Conservation (phyloP, 345 rosid genomes). For the Salix exigua region DNA sequence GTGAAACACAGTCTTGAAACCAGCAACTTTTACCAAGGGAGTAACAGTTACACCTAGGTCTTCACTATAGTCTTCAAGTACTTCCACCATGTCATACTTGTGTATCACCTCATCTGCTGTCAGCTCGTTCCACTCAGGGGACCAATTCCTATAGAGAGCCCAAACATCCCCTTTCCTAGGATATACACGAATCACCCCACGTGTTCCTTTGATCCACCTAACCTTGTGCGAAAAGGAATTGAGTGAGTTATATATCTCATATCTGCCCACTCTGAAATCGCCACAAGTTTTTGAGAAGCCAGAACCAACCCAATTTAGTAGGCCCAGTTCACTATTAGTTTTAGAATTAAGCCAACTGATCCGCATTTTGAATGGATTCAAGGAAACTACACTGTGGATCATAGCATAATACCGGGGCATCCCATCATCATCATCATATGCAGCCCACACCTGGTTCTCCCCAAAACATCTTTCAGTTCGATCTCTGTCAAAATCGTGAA, state of each 20-base stretch:
- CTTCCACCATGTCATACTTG: conserved; percentile 28
- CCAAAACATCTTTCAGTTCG: conserved; percentile 17
- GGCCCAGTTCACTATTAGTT: conserved; percentile 16
- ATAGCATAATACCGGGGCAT: conserved; percentile 26
- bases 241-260: conserved; percentile 7
- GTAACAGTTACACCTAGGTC: conserved; percentile 14
- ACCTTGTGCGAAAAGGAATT: conserved; percentile 26
- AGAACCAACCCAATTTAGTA: conserved; percentile 20
- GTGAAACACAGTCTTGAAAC: conserved; percentile 25
- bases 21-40: conserved; percentile 25
- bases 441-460: conserved; percentile 26
- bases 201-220: conserved; percentile 15
- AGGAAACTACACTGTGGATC: conserved; percentile 10
- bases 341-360: conserved; percentile 27
- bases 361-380: conserved; percentile 19
- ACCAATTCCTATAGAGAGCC: conserved; percentile 28
- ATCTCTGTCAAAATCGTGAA: conserved; percentile 24
- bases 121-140: conserved; percentile 26
- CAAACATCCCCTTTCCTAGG: conserved; percentile 25
- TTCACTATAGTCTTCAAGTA: conserved; percentile 22
- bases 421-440: conserved; percentile 24
- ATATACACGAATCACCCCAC: conserved; percentile 19
- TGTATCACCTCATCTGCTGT: conserved; percentile 22
- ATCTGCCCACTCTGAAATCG: conserved; percentile 19
- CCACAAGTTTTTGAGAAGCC: conserved; percentile 24